Conservation (phyloP, 2,329 filamentous ascomycete genomes). For the Oidium heveae region DNA sequence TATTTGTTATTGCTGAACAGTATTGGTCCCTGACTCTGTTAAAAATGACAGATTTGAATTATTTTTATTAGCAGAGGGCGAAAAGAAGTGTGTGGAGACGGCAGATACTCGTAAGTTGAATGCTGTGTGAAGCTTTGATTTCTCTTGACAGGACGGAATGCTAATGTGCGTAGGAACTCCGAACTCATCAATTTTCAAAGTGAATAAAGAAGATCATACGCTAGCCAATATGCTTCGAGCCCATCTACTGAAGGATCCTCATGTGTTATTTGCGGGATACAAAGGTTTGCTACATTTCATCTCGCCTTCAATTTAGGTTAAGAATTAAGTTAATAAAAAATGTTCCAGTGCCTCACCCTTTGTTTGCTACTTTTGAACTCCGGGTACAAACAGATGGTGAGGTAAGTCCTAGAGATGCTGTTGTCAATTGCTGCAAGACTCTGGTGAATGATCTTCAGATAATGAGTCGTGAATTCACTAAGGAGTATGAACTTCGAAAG, state of each 20-base stretch:
- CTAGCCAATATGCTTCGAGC: conserved; percentile 73
- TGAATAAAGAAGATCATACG: conserved; percentile 94
- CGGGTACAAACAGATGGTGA: conserved; percentile 81
- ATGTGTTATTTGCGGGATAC: conserved; percentile 81
- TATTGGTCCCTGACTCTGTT: too few relatives aligned
- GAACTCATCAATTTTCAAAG: conserved; percentile 81
- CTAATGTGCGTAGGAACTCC: conserved; percentile 40
- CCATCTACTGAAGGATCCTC: conserved; percentile 59
- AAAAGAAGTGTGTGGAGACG: conserved; percentile 82
- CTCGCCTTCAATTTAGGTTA: neutral
- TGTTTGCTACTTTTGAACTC: conserved; percentile 33
- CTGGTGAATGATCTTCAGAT: conserved; percentile 59
- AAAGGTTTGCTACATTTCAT: conserved; percentile 30
- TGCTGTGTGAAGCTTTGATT: neutral
- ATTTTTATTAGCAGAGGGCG: conserved; percentile 63
- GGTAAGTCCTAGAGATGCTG: conserved; percentile 68
- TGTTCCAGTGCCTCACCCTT: conserved; percentile 16
- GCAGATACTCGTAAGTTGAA: conserved; percentile 59
- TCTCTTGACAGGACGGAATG: neutral
- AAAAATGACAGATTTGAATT: conserved; percentile 51
- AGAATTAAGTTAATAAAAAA: neutral
- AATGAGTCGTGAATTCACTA: conserved; percentile 69
- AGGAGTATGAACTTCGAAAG: conserved; percentile 72
- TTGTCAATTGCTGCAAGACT: conserved; percentile 57
- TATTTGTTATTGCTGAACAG: neutral